Conservation (phyloP, 2,329 filamentous ascomycete species). For the Arthrobotrys sinensis region DNA sequence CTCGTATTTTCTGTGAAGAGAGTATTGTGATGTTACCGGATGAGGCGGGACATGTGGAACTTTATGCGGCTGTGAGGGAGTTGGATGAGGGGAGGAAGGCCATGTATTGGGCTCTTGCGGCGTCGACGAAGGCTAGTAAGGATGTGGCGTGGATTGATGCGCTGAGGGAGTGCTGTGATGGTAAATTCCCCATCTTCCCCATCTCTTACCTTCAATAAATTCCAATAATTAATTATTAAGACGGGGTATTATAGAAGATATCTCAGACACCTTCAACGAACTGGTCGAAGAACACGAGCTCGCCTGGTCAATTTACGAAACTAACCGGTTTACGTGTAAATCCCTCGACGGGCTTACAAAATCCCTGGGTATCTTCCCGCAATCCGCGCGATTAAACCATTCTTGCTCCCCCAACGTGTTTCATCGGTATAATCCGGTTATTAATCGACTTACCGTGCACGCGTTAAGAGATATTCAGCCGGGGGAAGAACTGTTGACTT, state of each 20-base stretch:
- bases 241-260: conserved; percentile 25
- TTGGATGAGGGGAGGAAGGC: conserved; percentile 8
- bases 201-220: too few species aligned
- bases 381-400: conserved; percentile 65
- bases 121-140: conserved; percentile 47
- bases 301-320: conserved; percentile 59
- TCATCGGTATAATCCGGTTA: conserved; percentile 63
- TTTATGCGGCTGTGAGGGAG: conserved; percentile 21
- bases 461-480: conserved; percentile 63
- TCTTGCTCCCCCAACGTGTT: conserved; percentile 65
- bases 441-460: conserved; percentile 63
- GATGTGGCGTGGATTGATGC: conserved; percentile 45
- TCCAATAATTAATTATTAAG: neutral
- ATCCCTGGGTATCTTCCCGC: conserved; percentile 63
- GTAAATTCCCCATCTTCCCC: conserved; percentile 16
- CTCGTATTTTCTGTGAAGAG: conserved; percentile 55
- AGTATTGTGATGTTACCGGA: conserved; percentile 47
- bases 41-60: conserved; percentile 35
- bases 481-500: conserved; percentile 64
- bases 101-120: conserved; percentile 47
- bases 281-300: conserved; percentile 40
- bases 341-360: neutral
- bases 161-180: conserved; percentile 25
- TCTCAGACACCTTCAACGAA: conserved; percentile 37
- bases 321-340: conserved; percentile 57